phyloP scores from a whole-genome alignment of 768 basidiomycete species.

The Leccinum subtestaceum region DNA sequence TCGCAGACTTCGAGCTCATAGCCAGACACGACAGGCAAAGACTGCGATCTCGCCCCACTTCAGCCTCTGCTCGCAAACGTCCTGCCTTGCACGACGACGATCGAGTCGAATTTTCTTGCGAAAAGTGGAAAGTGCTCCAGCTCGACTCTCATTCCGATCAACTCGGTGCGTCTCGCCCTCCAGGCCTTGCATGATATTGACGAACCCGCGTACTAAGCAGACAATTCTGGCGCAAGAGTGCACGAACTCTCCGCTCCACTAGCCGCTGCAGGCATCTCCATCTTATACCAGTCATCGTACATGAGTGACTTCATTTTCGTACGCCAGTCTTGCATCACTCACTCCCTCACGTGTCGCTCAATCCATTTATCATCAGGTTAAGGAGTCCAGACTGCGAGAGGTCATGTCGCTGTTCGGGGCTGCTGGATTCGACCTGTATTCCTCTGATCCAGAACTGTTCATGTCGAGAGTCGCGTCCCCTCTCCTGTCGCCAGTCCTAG shows the following conservation, averaged over 20 bases:
- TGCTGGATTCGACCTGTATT: conserved; percentile 66
- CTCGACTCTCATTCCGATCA: conserved; percentile 77
- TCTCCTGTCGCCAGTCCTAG: conserved; percentile 32
- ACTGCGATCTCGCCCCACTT: conserved; percentile 41
- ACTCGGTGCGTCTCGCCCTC: conserved; percentile 45
- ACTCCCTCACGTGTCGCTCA: not conserved
- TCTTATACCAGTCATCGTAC: conserved; percentile 80
- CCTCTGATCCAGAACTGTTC: conserved; percentile 41
- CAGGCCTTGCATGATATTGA: conserved; percentile 3
- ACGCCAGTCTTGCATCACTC: conserved; percentile 25
- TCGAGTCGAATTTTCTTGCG: conserved; percentile 63
- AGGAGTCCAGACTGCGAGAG: conserved; percentile 60
- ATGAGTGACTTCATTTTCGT: conserved; percentile 83
- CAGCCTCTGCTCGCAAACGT: conserved; percentile 30
- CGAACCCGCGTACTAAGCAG: conserved; percentile 31
- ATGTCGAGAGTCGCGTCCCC: conserved; percentile 30
- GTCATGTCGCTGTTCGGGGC: conserved; percentile 56
- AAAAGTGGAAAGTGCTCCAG: conserved; percentile 77
- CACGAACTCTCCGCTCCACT: conserved; percentile 75
- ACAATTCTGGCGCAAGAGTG: conserved; percentile 68
- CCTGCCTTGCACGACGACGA: conserved; percentile 37
- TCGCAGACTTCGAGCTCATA: conserved; percentile 59
- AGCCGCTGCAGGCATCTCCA: conserved; percentile 74
- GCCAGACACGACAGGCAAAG: conserved; percentile 55
- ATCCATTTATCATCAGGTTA: conserved; percentile 45